phyloP scores from a whole-genome alignment of 768 basidiomycete species.

The Panaeolus cyanescens region DNA sequence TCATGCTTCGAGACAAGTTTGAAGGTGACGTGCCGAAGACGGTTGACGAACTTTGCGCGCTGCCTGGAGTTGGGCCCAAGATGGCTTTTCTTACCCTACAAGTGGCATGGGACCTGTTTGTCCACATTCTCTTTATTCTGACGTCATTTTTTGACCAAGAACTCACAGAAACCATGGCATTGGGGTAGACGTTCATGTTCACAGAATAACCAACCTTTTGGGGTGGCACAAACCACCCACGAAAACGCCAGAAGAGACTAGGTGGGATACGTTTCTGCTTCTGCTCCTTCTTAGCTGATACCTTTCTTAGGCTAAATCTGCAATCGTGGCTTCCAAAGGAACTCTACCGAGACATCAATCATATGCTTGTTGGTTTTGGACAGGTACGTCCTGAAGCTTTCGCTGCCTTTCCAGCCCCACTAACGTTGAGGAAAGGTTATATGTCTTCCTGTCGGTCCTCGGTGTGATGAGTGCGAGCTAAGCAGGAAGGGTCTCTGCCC shows the following conservation, averaged over 20 bases:
- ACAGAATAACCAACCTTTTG: slow-evolving; percentile 90
- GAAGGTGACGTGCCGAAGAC: slow-evolving; percentile 87
- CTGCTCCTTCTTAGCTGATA: background rate
- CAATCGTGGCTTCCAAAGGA: slow-evolving; percentile 84
- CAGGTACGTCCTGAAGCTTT: slow-evolving; percentile 52
- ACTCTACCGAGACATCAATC: slow-evolving; percentile 75
- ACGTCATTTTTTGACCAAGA: background rate
- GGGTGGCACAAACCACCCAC: slow-evolving; percentile 91
- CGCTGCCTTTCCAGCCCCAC: too few relatives aligned
- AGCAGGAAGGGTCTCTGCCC: slow-evolving; percentile 62
- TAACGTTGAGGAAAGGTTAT: too few relatives aligned
- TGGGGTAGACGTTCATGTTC: slow-evolving; percentile 96
- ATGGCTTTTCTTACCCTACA: slow-evolving; percentile 91
- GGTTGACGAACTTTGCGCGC: slow-evolving; percentile 81
- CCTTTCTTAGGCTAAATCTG: slow-evolving; percentile 63
- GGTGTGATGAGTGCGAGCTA: slow-evolving; percentile 65
- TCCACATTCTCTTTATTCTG: background rate
- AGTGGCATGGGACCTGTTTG: slow-evolving; percentile 82
- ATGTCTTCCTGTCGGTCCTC: slow-evolving; percentile 65
- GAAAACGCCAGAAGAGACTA: slow-evolving; percentile 85
- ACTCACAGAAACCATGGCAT: slow-evolving; percentile 78
- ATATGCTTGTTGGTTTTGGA: slow-evolving; percentile 81
- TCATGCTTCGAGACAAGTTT: slow-evolving; percentile 68
- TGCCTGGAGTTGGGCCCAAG: slow-evolving; percentile 94
- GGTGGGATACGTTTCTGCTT: slow-evolving; percentile 40